Conservation (phyloP, 768 basidiomycete species). For the Asterophora parasitica region DNA sequence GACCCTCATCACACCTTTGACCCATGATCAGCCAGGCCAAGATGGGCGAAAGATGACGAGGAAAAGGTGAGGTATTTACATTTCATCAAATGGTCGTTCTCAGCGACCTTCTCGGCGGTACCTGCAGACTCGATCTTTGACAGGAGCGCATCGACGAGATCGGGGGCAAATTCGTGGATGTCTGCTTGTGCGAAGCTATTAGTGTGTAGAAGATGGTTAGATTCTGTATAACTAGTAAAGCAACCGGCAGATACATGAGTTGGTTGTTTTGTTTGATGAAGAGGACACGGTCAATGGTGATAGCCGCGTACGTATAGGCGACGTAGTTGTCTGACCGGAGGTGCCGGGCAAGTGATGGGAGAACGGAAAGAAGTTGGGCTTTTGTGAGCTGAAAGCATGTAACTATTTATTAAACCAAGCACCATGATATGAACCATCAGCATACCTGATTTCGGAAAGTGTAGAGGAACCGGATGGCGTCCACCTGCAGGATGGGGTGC, state of each 20-base stretch:
- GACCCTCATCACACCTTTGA: constrained; percentile 86
- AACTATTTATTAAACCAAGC: neutral
- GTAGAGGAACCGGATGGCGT: constrained; percentile 91
- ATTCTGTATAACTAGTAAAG: neutral
- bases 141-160: constrained; percentile 68
- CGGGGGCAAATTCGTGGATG: constrained; percentile 75
- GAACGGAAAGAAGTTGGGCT: constrained; percentile 84
- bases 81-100: constrained; percentile 98
- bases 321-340: constrained; percentile 84
- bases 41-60: neutral
- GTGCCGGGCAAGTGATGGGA: constrained; percentile 82
- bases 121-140: constrained; percentile 72
- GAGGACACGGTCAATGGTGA: constrained; percentile 94
- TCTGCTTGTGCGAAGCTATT: constrained; percentile 83
- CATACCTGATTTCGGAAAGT: constrained; percentile 93
- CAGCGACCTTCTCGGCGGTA: constrained; percentile 89
- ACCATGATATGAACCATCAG: neutral
- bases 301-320: constrained; percentile 93
- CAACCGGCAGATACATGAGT: constrained; percentile 53
- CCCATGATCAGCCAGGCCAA: neutral
- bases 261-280: constrained; percentile 80
- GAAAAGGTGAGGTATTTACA: constrained; percentile 46
- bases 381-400: constrained; percentile 68
- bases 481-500: constrained; percentile 90
- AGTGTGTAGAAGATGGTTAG: constrained; percentile 43